A percentile compares a stretch with the other conserved stretches of the same genome.
These are phyloP conservation scores for Auriscalpium orientale DNA, from an alignment of 768 basidiomycete species.

Conservation along the genomic window DNA sequence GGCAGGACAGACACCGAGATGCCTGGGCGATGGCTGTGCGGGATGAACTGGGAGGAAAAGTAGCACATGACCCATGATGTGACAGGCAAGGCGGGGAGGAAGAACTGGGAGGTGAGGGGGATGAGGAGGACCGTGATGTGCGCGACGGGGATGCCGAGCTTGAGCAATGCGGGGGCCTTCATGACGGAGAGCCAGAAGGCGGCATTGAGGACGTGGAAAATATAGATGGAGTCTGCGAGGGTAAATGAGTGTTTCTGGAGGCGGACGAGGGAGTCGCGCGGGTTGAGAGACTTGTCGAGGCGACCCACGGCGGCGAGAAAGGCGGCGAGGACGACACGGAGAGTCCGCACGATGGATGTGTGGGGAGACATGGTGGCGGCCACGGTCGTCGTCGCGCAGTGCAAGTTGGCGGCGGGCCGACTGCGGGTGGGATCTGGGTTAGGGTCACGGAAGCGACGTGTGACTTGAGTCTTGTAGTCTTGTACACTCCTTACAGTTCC, in stretches of 20 bases:
- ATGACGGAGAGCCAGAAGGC: constrained; percentile 69
- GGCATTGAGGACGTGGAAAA: constrained; percentile 57
- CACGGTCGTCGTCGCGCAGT: too few relatives aligned
- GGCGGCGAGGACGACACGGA: constrained; percentile 29
- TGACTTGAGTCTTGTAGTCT: too few relatives aligned
- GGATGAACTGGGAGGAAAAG: constrained; percentile 84
- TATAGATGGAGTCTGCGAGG: constrained; percentile 49
- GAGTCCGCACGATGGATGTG: background rate
- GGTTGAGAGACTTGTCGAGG: constrained; percentile 73
- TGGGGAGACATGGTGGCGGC: constrained; percentile 4
- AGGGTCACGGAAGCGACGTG: too few relatives aligned
- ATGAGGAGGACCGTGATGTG: constrained; percentile 66
- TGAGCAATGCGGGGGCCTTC: constrained; percentile 58
- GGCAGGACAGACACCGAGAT: constrained; percentile 92
- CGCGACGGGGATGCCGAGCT: constrained; percentile 68
- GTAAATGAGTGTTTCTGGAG: constrained; percentile 52
- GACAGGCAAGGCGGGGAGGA: constrained; percentile 81
- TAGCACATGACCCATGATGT: constrained; percentile 82
- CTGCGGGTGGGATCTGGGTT: too few relatives aligned
- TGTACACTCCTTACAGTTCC: too few relatives aligned
- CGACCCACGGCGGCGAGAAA: constrained; percentile 55
- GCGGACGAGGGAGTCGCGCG: constrained; percentile 52
- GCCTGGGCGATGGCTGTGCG: constrained; percentile 61
- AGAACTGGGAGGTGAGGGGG: constrained; percentile 86
- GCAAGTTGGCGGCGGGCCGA: too few relatives aligned